Evolutionary conservation across 1,284 basidiomycete genomes (phyloP).

Genomic region (Apiotrichum montevideense): DNA sequence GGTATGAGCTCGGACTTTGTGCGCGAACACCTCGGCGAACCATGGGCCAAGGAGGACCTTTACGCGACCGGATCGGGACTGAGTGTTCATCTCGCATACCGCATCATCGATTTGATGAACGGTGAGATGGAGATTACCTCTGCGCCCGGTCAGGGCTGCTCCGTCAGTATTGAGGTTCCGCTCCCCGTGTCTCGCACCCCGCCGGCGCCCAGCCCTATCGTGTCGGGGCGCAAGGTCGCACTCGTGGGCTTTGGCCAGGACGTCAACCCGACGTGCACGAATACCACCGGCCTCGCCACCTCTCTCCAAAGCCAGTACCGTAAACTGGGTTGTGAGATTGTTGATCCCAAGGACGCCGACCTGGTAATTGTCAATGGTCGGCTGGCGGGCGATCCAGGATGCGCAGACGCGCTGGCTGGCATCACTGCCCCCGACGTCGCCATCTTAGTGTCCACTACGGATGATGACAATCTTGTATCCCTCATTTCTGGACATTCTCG

Average conservation of each 20-base stretch:
- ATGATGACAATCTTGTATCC: slow-evolving; percentile 5
- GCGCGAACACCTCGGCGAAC: slow-evolving; percentile 29
- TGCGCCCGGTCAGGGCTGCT: slow-evolving; percentile 32
- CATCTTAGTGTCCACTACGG: slow-evolving; percentile 25
- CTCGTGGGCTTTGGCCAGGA: slow-evolving; percentile 29
- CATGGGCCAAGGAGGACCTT: slow-evolving; percentile 40
- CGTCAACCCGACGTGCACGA: slow-evolving; percentile 1
- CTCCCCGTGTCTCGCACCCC: slow-evolving; percentile 11
- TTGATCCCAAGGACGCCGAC: slow-evolving; percentile 28
- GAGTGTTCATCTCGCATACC: slow-evolving; percentile 40
- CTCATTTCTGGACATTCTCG: background rate
- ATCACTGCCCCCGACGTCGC: slow-evolving; percentile 27
- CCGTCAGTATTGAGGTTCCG: slow-evolving; percentile 40
- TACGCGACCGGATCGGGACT: slow-evolving; percentile 40
- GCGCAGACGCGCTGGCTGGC: slow-evolving; percentile 11
- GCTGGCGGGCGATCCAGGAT: slow-evolving; percentile 19
- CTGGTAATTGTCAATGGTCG: slow-evolving; percentile 30
- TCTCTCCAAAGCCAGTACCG: slow-evolving; percentile 28
- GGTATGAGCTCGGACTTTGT: slow-evolving; percentile 40
- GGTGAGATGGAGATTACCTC: slow-evolving; percentile 43
- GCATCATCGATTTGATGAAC: slow-evolving; percentile 42
- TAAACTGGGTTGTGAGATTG: slow-evolving; percentile 30
- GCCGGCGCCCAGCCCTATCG: background rate
- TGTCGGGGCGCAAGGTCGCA: slow-evolving; percentile 20
- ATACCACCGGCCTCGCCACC: slow-evolving; percentile 18